Conservation (phyloP, 2,329 filamentous ascomycete genomes). For the Plectosphaerella sp. region DNA sequence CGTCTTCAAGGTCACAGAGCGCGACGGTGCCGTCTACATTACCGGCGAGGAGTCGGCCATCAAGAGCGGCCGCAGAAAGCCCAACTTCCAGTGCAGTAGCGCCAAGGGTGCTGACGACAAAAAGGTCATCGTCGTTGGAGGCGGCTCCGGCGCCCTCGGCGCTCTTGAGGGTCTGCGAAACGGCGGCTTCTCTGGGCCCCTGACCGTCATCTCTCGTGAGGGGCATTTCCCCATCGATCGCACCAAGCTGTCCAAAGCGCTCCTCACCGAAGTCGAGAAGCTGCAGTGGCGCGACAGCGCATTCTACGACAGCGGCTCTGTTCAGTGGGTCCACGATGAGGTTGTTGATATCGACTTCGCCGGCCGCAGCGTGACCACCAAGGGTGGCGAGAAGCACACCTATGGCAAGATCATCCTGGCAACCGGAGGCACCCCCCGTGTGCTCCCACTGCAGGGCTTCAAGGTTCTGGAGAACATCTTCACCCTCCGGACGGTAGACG, state of each 20-base stretch:
- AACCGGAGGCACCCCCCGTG: constrained; percentile 74
- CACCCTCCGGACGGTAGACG: constrained; percentile 70
- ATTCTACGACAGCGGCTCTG: constrained; percentile 65
- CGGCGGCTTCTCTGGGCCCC: constrained; percentile 71
- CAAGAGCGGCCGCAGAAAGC: constrained; percentile 68
- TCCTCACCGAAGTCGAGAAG: constrained; percentile 77
- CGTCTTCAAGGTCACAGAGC: constrained; percentile 76
- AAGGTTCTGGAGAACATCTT: constrained; percentile 87
- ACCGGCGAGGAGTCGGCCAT: constrained; percentile 74
- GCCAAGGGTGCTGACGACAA: constrained; percentile 41
- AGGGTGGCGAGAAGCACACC: constrained; percentile 62
- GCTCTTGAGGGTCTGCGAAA: constrained; percentile 78
- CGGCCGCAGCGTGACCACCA: constrained; percentile 68
- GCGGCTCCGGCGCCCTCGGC: constrained; percentile 80
- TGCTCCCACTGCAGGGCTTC: constrained; percentile 77
- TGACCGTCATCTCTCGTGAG: constrained; percentile 82
- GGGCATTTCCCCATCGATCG: constrained; percentile 86
- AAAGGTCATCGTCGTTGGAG: constrained; percentile 80
- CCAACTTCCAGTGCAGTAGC: constrained; percentile 67
- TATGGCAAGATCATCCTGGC: constrained; percentile 91
- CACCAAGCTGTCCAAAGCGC: constrained; percentile 90
- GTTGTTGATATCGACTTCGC: constrained; percentile 75
- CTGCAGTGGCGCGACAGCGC: constrained; percentile 70
- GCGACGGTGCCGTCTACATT: constrained; percentile 79
- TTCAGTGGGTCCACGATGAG: constrained; percentile 56